Evolutionary conservation across 495 filamentous ascomycete genomes (phyloP), one percentile per base, ranked within the genome.

Genomic region (Trichoderma orchidacearum): DNA sequence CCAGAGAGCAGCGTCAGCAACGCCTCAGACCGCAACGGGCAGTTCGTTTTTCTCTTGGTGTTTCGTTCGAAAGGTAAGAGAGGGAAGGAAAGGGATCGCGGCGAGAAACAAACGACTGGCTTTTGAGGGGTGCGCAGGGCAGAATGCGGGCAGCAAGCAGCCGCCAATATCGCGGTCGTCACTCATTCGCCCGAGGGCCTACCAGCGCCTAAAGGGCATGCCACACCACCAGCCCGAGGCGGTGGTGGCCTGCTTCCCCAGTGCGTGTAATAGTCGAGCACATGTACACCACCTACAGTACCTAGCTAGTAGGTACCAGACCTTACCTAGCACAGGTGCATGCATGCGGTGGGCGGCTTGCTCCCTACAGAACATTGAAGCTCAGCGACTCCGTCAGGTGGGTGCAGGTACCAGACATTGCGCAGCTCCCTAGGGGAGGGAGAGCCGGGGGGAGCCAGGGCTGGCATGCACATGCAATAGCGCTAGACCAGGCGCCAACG

Each of bases 301-400:
- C n/a, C n/a, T n/a, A n/a, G n/a, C n/a, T n/a, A n/a, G n/a, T n/a
- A n/a, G n/a, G n/a, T n/a, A n/a, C n/a, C n/a, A n/a, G n/a, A n/a
- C n/a, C n/a, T n/a, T n/a, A n/a, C n/a, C n/a, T n/a, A n/a, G n/a
- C n/a, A n/a, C n/a, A n/a, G n/a, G n/a, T 48, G 18, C 41, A 48
- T 23, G 12, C 13, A 17, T n/a, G 18, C 27, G 11, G 34, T 11
- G 21, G 41, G 21, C 6, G 41, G 41, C 41, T n/a, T 18, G 41
- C 41, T 48, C 41, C 41, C 41, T 48, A 48, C 41, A 48, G 41
- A n/a, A 41, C n/a, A n/a, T n/a, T n/a, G n/a, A n/a, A n/a, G n/a
- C n/a, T n/a, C n/a, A n/a, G n/a, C n/a, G n/a, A n/a, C n/a, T n/a
- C n/a, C n/a, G n/a, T n/a, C n/a, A n/a, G n/a, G n/a, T n/a, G n/a